Evolutionary conservation across 495 filamentous ascomycete species (phyloP), one percentile per base, ranked within the genome.

Genomic region (Bacidia gigantensis): DNA sequence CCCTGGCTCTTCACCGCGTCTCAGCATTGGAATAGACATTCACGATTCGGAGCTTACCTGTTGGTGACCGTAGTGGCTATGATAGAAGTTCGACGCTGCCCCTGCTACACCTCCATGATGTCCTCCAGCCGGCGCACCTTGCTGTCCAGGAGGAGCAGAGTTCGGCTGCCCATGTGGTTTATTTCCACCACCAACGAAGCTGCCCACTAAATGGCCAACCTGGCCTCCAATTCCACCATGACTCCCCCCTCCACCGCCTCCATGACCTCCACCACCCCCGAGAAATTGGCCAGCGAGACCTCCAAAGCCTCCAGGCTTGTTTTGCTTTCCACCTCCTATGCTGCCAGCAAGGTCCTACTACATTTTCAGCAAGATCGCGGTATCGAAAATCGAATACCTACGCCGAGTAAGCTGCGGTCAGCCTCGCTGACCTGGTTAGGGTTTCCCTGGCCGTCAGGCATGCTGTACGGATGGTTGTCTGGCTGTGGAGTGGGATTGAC

Each of bases 201-300:
- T 57, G 10, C 65, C 61, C 11, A 67, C 62, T 38, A 71, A 41
- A 26, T 68, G 60, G 25, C 67, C 67, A 2, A 64, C 62, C 0
- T 64, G 26, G 17, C 61, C 59, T 26, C 62, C 56, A 45, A 53
- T 25, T 20, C 56, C 51, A 24, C 67, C 57, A 46, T 54, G 46
- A 18, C 51, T 17, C 0, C 38, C 49, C 12, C 49, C 54, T 26
- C 57, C 51, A 29, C 46, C 24, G 10, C 50, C 49, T 39, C 64
- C 58, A 39, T 59, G 55, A 20, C 53, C 60, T 11, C 57, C 55
- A 44, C 62, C 53, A 11, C 71, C 68, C 24, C 67, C 64, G 0
- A 75, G 60, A 17, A 75, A 57, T 2, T 60, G 64, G 25, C 52
- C 53, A 7, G 72, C 72, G 26, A 69, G 39, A 12, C 62, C 60